These are phyloP conservation scores for Phialophora verrucosa DNA, from an alignment of 2,329 filamentous ascomycete species.

Conservation along the genomic window DNA sequence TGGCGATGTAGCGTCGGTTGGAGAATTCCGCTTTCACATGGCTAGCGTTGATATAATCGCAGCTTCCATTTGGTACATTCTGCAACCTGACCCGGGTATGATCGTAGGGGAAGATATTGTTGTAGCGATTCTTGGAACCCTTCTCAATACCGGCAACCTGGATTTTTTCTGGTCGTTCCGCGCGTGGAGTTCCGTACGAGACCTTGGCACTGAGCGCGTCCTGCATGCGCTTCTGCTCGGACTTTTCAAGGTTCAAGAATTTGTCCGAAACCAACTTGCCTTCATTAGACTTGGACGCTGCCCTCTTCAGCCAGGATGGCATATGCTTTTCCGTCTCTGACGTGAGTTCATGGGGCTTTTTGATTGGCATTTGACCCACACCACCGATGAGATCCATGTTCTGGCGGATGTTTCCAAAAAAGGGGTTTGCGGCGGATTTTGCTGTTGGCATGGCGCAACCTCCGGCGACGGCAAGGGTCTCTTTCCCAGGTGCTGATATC, in stretches of 20 bases:
- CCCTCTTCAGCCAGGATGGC: constrained; percentile 77
- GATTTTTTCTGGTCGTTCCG: constrained; percentile 56
- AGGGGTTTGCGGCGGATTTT: constrained; percentile 76
- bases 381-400: constrained; percentile 95
- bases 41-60: constrained; percentile 96
- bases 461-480: constrained; percentile 79
- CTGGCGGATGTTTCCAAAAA: constrained; percentile 95
- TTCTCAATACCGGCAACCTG: constrained; percentile 93
- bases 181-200: constrained; percentile 56
- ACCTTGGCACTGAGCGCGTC: constrained; percentile 71
- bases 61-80: constrained; percentile 68
- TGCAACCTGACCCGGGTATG: constrained; percentile 85
- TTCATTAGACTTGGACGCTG: constrained; percentile 69
- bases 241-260: constrained; percentile 82
- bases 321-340: constrained; percentile 59
- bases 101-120: constrained; percentile 96
- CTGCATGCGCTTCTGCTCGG: constrained; percentile 91
- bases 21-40: constrained; percentile 79
- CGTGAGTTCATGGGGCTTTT: constrained; percentile 61
- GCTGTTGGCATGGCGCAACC: constrained; percentile 79
- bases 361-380: constrained; percentile 77
- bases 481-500: constrained; percentile 58
- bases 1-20: constrained; percentile 93
- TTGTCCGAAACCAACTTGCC: constrained; percentile 81
- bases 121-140: constrained; percentile 94